Base-by-base conservation (phyloP, 2,329 filamentous ascomycete genomes). In the Cryphonectria japonica region DNA sequence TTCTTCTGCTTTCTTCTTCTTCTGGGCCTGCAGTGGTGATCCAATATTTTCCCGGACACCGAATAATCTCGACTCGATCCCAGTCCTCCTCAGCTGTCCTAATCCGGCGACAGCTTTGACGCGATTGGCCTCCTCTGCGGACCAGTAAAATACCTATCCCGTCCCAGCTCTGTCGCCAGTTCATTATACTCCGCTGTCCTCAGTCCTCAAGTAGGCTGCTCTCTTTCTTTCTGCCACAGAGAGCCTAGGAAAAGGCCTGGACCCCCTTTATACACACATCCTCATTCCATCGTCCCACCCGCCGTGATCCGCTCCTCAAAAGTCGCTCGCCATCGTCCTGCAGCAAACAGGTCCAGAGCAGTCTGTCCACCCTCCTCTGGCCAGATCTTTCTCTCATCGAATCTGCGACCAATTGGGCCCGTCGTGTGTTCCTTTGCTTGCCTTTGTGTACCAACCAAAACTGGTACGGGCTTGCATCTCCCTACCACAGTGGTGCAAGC, bases 351-450 rank as follows among this genome's bases (percentile, higher is more conserved):
- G 54, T 34, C 54, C 54, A 59, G 54, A 32, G 54, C 29, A 32
- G 54, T 59, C 54, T 32, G n/a, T 7, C 19, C n/a, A 26, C 26
- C 50, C n/a, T 2, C 22, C 29, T 32, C 26, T 39, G 46, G 63
- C 46, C 63, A 46, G 46, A n/a, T 66, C 64, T n/a, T 54, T 66
- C 29, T 2, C 54, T 22, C n/a, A 22, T 26, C 34, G 52, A 26
- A 4, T 4, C 64, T 34, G 46, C 39, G n/a, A 67, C n/a, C 37
- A 61, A 52, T 60, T 68, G 66, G 16, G 32, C 19, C 26, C 69
- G 72, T 50, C 22, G 6, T 69, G 64, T 70, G 62, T 69, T 76
- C 81, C 78, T 79, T 66, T 67, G 61, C 65, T 59, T 66, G 52
- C 71, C 68, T 72, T 68, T 19, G 41, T 46, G 71, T 72, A 60